These are phyloP conservation scores for Penicillium simplicissimum DNA, from an alignment of 495 filamentous ascomycete genomes.

Conservation along the genomic window DNA sequence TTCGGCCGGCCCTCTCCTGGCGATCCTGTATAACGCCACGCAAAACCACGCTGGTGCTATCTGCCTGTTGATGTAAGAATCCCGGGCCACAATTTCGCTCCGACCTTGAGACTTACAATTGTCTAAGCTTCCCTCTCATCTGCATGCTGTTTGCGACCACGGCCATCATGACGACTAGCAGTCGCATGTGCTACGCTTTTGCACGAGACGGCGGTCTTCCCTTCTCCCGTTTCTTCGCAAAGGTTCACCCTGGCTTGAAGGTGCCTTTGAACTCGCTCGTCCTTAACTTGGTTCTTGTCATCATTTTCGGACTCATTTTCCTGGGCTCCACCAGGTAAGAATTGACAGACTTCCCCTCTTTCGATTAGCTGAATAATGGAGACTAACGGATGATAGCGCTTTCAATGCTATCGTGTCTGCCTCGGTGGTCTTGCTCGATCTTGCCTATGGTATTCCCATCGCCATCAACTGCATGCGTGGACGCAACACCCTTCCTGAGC, in stretches of 20 bases:
- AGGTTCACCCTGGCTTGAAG: conserved; percentile 61
- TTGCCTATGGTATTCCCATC: conserved; percentile 74
- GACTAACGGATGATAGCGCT: conserved; percentile 31
- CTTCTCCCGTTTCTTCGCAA: conserved; percentile 61
- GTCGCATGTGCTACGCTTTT: conserved; percentile 77
- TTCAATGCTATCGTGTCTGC: conserved; percentile 68
- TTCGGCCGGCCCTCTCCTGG: conserved; percentile 62
- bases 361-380: neutral
- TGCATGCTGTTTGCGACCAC: conserved; percentile 72
- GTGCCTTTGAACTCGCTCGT: conserved; percentile 70
- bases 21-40: conserved; percentile 72
- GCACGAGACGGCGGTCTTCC: conserved; percentile 71
- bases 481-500: conserved; percentile 61
- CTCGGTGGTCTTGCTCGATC: conserved; percentile 67
- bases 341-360: neutral
- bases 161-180: conserved; percentile 74
- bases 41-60: conserved; percentile 63
- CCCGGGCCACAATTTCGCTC: neutral
- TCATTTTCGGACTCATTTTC: conserved; percentile 73
- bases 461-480: conserved; percentile 65
- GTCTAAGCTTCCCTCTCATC: conserved; percentile 58
- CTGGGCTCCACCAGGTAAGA: conserved; percentile 64
- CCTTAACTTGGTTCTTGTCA: conserved; percentile 62
- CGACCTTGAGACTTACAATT: conserved; percentile 9
- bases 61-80: conserved; percentile 62